Conservation (phyloP, 495 filamentous ascomycete species). For the Parachaetomium inaequale region DNA sequence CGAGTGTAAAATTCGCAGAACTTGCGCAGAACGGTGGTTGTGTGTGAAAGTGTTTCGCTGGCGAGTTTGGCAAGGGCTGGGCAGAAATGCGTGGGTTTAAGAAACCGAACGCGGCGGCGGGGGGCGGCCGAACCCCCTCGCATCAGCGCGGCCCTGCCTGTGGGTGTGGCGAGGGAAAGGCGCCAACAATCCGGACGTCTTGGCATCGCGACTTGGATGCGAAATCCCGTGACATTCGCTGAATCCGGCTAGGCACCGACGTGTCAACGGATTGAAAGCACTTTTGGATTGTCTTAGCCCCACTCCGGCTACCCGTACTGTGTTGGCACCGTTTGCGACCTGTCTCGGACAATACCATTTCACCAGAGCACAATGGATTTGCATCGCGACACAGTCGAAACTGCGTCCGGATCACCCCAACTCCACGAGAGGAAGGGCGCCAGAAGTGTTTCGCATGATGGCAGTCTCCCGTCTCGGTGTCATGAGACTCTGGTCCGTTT, state of each 20-base stretch:
- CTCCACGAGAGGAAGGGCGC: not conserved
- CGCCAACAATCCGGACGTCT: conserved; percentile 22
- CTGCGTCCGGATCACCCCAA: not conserved
- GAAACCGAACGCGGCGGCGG: conserved; percentile 16
- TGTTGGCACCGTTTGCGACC: not conserved
- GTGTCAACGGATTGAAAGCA: not conserved
- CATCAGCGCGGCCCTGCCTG: conserved; percentile 12
- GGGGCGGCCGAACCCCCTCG: conserved; percentile 19
- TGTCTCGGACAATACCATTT: not conserved
- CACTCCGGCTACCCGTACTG: not conserved
- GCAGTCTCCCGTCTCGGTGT: not conserved
- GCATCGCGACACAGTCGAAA: not conserved
- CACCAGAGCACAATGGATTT: not conserved
- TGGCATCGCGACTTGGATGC: conserved; percentile 30
- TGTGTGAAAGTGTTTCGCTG: conserved; percentile 1
- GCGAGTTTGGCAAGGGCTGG: conserved; percentile 15
- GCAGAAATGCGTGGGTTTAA: conserved; percentile 27
- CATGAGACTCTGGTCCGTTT: conserved; percentile 13
- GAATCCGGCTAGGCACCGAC: conserved; percentile 18
- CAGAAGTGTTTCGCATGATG: conserved; percentile 16
- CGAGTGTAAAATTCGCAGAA: not conserved
- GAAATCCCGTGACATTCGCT: conserved; percentile 32
- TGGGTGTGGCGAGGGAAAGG: conserved; percentile 21
- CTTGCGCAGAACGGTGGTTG: not conserved
- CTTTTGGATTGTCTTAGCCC: conserved; percentile 1